Conservation (phyloP, 2,329 filamentous ascomycete genomes). For the Sordariomycetes sp. region DNA sequence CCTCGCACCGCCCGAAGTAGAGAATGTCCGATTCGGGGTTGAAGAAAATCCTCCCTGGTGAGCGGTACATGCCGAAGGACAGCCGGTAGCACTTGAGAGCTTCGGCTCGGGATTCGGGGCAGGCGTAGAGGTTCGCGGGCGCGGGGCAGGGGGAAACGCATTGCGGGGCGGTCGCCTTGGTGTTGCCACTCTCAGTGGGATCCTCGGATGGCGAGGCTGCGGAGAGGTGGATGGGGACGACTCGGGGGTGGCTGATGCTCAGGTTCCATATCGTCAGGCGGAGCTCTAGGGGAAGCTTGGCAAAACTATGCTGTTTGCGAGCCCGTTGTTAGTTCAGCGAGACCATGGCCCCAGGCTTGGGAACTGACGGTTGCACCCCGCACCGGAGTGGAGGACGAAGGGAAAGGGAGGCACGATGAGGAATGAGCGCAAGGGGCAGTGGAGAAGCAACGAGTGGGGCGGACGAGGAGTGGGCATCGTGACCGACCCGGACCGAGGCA, state of each 20-base stretch:
- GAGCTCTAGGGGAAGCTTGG: conserved; percentile 31
- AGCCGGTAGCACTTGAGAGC: conserved; percentile 27
- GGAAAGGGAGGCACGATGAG: neutral
- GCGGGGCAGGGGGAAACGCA: conserved; percentile 23
- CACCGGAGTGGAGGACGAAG: neutral
- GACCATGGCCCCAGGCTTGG: neutral
- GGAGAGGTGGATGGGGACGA: conserved; percentile 31
- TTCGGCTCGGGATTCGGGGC: conserved; percentile 33
- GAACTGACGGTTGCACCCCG: neutral
- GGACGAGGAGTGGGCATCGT: neutral
- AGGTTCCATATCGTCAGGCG: conserved; percentile 36
- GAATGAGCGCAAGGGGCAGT: neutral
- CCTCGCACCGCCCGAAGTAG: conserved; percentile 33
- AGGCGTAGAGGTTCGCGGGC: conserved; percentile 33
- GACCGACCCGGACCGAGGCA: neutral
- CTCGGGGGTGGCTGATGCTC: conserved; percentile 28
- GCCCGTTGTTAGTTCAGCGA: neutral
- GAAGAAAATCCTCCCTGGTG: conserved; percentile 29
- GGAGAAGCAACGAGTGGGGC: neutral
- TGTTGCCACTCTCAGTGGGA: neutral
- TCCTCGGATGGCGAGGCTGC: conserved; percentile 16
- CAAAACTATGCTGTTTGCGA: conserved; percentile 25
- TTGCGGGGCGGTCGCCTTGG: conserved; percentile 21
- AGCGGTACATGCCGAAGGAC: conserved; percentile 29
- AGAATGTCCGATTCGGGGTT: conserved; percentile 29